A percentile compares a stretch with the other conserved stretches of the same genome.
Evolutionary conservation across 148 eudicot genomes (phyloP).

Genomic region (Rhododendron vialii): DNA sequence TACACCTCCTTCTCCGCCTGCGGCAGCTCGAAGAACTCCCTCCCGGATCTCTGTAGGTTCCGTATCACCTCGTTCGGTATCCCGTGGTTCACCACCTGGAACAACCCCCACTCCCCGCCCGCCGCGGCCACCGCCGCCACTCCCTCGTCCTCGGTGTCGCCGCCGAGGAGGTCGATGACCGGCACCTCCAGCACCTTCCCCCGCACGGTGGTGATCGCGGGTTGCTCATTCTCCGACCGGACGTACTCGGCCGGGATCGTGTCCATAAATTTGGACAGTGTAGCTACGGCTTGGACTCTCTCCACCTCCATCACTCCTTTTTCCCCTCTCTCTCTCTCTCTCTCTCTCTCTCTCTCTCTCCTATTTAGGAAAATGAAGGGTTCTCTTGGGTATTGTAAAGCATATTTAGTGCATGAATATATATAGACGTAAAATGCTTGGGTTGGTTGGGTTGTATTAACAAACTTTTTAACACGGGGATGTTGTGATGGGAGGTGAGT

Average conservation of each 20-base stretch:
- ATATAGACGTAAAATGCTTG: neutral
- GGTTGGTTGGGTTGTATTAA: neutral
- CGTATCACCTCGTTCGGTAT: conserved; percentile 41
- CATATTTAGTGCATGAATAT: neutral
- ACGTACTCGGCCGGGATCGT: conserved; percentile 53
- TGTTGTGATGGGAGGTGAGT: neutral
- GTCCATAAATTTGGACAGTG: conserved; percentile 24
- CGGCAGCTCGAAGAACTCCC: conserved; percentile 60
- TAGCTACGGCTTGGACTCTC: conserved; percentile 64
- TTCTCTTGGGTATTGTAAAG: neutral
- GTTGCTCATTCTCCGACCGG: conserved; percentile 55
- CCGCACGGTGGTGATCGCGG: conserved; percentile 36
- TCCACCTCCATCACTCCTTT: conserved; percentile 36
- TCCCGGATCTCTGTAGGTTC: conserved; percentile 46
- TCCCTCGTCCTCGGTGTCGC: conserved; percentile 18
- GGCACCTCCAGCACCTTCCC: conserved; percentile 48
- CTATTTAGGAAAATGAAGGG: neutral
- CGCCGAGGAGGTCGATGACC: conserved; percentile 31
- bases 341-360: neutral
- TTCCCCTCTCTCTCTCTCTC: neutral
- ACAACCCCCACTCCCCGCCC: conserved; percentile 50
- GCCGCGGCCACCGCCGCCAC: conserved; percentile 33
- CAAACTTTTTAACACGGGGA: neutral
- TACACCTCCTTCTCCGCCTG: conserved; percentile 40
- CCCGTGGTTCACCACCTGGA: conserved; percentile 65